phyloP scores from a whole-genome alignment of 768 basidiomycete species.

The Lanmaoa rubissima region DNA sequence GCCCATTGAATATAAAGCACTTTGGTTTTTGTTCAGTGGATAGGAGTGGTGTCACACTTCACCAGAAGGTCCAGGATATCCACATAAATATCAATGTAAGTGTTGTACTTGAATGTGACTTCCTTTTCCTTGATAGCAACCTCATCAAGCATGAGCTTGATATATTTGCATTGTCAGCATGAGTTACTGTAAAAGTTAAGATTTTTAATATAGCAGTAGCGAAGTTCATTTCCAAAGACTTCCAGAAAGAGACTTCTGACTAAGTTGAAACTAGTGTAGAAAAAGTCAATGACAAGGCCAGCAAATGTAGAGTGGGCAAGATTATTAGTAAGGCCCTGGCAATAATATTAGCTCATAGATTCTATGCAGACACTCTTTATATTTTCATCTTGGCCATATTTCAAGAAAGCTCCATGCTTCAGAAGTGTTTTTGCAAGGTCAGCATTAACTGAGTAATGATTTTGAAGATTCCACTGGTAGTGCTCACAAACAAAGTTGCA shows the following conservation, averaged over 20 bases:
- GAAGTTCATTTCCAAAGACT: not conserved
- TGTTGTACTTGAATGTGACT: not conserved
- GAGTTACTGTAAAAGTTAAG: no score
- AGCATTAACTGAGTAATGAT: not conserved
- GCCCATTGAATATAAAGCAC: not conserved
- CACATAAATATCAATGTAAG: not conserved
- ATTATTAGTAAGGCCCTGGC: conserved; percentile 1
- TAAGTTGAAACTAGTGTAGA: not conserved
- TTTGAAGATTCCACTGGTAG: conserved; percentile 8
- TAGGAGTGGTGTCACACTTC: not conserved
- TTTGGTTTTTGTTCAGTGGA: not conserved
- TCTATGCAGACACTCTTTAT: no score
- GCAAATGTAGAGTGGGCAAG: not conserved
- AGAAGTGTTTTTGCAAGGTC: not conserved
- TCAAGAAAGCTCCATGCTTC: not conserved
- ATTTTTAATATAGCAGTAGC: not conserved
- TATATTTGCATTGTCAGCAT: no score
- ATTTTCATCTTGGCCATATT: not conserved
- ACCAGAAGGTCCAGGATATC: not conserved
- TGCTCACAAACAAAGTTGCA: not conserved
- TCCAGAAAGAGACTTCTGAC: not conserved
- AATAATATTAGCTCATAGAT: not conserved
- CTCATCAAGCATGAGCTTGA: not conserved
- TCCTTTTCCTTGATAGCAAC: not conserved
- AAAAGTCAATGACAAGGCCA: not conserved